A percentile compares a stretch with the other conserved stretches of the same genome.
Conservation (phyloP, 495 filamentous ascomycete species). For the Neurospora cerealis region DNA sequence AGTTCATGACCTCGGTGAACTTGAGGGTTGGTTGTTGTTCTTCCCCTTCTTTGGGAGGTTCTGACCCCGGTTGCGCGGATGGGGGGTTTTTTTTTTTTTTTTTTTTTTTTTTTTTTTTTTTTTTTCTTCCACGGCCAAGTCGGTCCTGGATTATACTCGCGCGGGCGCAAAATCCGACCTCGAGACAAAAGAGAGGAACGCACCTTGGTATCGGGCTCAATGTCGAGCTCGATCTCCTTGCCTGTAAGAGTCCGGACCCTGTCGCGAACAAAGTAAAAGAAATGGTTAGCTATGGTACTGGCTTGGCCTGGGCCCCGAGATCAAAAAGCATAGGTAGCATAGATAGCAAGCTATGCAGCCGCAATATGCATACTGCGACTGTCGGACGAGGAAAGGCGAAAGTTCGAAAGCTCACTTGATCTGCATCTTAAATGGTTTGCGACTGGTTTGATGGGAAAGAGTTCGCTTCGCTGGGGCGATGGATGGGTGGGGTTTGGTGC, state of each 20-base stretch:
- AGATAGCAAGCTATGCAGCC: neutral
- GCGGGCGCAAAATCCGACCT: neutral
- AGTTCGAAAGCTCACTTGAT: conserved; percentile 29
- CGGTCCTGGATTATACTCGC: neutral
- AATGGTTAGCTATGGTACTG: neutral
- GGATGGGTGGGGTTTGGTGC: neutral
- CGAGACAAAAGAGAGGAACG: neutral
- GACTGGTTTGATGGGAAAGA: neutral
- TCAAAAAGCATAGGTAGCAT: neutral
- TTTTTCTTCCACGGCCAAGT: neutral
- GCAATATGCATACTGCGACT: neutral
- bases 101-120: too few relatives aligned
- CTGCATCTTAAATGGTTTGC: conserved; percentile 22
- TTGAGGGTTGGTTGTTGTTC: conserved; percentile 34
- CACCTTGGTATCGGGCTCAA: conserved; percentile 86
- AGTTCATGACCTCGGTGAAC: conserved; percentile 88
- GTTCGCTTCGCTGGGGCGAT: neutral
- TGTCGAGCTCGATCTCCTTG: conserved; percentile 97
- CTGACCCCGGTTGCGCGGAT: conserved; percentile 21
- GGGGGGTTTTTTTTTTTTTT: too few relatives aligned
- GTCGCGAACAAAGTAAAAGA: neutral
- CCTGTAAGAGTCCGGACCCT: conserved; percentile 97
- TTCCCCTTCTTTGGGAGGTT: neutral
- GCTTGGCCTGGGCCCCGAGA: neutral
- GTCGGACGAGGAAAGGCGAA: neutral